Conservation (phyloP, 495 filamentous ascomycete species). For the Apiosordaria backusii region DNA sequence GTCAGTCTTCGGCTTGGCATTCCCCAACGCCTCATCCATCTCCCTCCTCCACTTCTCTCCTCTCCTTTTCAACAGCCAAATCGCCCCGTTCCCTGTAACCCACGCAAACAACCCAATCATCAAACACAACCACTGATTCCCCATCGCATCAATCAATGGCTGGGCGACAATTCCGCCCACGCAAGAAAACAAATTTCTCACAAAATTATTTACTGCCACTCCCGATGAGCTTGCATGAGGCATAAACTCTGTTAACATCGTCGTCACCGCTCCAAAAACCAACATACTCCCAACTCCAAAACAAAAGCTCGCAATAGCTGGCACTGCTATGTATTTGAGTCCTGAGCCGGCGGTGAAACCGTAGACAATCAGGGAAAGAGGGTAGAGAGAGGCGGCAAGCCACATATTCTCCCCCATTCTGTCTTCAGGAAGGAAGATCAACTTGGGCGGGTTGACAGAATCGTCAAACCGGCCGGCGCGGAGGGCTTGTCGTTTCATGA, state of each 20-base stretch:
- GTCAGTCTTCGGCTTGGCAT: too few relatives aligned
- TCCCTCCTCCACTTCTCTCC: conserved; percentile 63
- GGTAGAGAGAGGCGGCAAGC: conserved; percentile 74
- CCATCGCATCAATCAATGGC: conserved; percentile 76
- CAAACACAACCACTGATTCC: conserved; percentile 87
- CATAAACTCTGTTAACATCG: conserved; percentile 90
- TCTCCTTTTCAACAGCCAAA: conserved; percentile 64
- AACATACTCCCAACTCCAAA: conserved; percentile 89
- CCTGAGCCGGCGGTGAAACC: conserved; percentile 47
- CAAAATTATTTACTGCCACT: conserved; percentile 82
- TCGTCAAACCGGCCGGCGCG: conserved; percentile 66
- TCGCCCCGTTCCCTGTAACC: conserved; percentile 48
- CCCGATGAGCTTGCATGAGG: conserved; percentile 68
- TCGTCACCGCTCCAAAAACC: conserved; percentile 72
- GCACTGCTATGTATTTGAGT: conserved; percentile 40
- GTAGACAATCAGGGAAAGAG: conserved; percentile 63
- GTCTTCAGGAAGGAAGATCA: conserved; percentile 78
- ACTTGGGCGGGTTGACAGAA: conserved; percentile 51
- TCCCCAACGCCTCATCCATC: conserved; percentile 54
- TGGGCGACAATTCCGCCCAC: conserved; percentile 70
- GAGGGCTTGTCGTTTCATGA: conserved; percentile 80
- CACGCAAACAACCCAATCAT: conserved; percentile 65
- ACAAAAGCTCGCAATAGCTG: conserved; percentile 75
- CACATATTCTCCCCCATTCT: conserved; percentile 87
- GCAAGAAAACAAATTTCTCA: conserved; percentile 82